These are phyloP conservation scores for Boletus semigastroideus DNA, from an alignment of 1,284 basidiomycete species.

Conservation along the genomic window DNA sequence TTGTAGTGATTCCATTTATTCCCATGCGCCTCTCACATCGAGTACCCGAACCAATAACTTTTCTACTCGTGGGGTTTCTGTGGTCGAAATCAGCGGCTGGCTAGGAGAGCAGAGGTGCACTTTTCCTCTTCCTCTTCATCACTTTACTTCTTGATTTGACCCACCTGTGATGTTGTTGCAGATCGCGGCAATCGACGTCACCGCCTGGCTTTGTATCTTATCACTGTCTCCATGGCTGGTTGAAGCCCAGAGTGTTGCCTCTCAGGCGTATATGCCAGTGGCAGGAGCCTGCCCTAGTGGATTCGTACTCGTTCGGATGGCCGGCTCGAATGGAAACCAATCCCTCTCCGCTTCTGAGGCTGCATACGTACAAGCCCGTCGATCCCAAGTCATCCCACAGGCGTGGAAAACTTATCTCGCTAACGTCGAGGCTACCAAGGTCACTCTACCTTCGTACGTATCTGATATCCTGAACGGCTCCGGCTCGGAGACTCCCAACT, in stretches of 20 bases:
- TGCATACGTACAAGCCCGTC: constrained; percentile 33
- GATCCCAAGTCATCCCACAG: constrained; percentile 28
- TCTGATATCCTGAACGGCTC: constrained; percentile 32
- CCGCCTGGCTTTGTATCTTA: constrained; percentile 16
- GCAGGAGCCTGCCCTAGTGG: constrained; percentile 28
- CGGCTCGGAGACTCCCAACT: constrained; percentile 31
- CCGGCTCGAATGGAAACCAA: constrained; percentile 29
- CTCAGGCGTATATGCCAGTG: constrained; percentile 28
- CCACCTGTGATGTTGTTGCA: constrained; percentile 5
- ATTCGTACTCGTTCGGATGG: constrained; percentile 36
- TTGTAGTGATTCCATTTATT: neutral
- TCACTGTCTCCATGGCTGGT: constrained; percentile 4
- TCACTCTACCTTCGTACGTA: constrained; percentile 37
- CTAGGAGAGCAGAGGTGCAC: neutral
- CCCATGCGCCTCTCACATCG: neutral
- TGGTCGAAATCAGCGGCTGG: neutral
- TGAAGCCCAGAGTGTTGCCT: constrained; percentile 27
- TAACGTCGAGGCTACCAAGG: constrained; percentile 33
- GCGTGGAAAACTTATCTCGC: constrained; percentile 36
- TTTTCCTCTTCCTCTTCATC: neutral
- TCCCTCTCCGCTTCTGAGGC: constrained; percentile 32
- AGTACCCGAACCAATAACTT: neutral
- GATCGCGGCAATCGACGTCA: neutral
- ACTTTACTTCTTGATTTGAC: neutral
- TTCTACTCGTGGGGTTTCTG: neutral